These are phyloP conservation scores for Pichia norvegensis DNA, from an alignment of 1,139 yeast species.

Conservation along the genomic window DNA sequence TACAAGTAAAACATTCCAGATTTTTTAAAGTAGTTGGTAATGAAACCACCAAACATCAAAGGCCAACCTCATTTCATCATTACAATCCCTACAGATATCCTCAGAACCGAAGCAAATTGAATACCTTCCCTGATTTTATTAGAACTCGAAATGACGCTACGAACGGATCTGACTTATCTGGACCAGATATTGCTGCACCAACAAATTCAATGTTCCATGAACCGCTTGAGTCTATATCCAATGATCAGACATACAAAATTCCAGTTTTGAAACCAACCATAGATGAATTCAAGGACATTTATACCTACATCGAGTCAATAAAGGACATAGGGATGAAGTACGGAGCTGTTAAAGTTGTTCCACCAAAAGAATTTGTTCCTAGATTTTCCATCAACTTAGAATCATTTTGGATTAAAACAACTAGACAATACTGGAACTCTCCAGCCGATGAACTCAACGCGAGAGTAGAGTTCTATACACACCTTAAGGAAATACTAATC, in stretches of 20 bases:
- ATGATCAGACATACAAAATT: conserved; percentile 17
- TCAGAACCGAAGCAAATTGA: conserved; percentile 37
- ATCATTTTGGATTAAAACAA: conserved; percentile 49
- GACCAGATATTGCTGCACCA: background rate
- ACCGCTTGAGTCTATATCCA: background rate
- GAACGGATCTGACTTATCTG: background rate
- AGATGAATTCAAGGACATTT: conserved; percentile 30
- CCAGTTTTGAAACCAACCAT: conserved; percentile 23
- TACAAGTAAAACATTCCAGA: conserved; percentile 33
- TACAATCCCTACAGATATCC: conserved; percentile 39
- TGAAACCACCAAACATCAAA: conserved; percentile 19
- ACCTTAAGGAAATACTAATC: conserved; percentile 30
- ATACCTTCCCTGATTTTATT: conserved; percentile 32
- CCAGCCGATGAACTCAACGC: conserved; percentile 27
- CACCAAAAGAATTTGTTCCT: conserved; percentile 37
- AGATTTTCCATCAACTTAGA: conserved; percentile 43
- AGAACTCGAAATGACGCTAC: conserved; percentile 5
- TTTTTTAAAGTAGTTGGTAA: conserved; percentile 33
- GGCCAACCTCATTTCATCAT: conserved; percentile 25
- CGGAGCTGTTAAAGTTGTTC: conserved; percentile 72
- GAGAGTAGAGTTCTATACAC: conserved; percentile 30
- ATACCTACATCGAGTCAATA: conserved; percentile 42
- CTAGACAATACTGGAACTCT: conserved; percentile 43
- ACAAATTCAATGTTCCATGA: background rate
- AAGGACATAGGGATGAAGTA: conserved; percentile 39